Percentiles rank a stretch among this genome's conserved stretches.
These are phyloP conservation scores for Gaertneriomyces semiglobifer DNA, from an alignment of 192 early-diverging fungal genomes.

Conservation along the genomic window DNA sequence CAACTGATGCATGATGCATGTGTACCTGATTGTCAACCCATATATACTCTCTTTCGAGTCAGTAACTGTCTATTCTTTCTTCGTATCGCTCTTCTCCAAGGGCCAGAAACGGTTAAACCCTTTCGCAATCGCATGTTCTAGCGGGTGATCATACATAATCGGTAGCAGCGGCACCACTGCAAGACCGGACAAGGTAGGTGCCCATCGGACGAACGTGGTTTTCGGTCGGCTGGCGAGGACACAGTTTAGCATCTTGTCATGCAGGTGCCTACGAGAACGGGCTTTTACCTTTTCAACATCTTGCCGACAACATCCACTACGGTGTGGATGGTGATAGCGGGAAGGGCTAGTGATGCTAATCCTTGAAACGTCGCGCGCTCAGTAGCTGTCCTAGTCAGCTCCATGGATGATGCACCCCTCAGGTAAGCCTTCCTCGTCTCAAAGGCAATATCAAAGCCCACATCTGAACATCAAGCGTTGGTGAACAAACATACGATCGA, in stretches of 20 bases:
- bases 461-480: slow-evolving; percentile 27
- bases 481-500: background rate
- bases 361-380: slow-evolving; percentile 63
- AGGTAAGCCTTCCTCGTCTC: slow-evolving; percentile 56
- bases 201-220: slow-evolving; percentile 47
- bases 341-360: slow-evolving; percentile 56
- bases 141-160: slow-evolving; percentile 61
- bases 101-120: slow-evolving; percentile 53
- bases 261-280: background rate
- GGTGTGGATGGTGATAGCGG: slow-evolving; percentile 63
- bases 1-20: too few species aligned
- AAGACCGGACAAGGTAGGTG: slow-evolving; percentile 61
- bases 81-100: background rate
- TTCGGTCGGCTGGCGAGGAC: slow-evolving; percentile 39
- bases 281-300: slow-evolving; percentile 25
- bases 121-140: slow-evolving; percentile 57
- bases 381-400: slow-evolving; percentile 45
- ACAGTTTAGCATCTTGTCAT: too few species aligned
- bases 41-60: background rate
- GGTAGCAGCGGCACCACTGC: slow-evolving; percentile 59
- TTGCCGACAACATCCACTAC: slow-evolving; percentile 52
- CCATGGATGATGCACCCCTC: slow-evolving; percentile 40
- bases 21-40: too few species aligned
- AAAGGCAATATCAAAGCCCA: slow-evolving; percentile 58
- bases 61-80: background rate